Evolutionary conservation across 805 yeast species (phyloP).

Genomic region (Phaffomyces antillensis): DNA sequence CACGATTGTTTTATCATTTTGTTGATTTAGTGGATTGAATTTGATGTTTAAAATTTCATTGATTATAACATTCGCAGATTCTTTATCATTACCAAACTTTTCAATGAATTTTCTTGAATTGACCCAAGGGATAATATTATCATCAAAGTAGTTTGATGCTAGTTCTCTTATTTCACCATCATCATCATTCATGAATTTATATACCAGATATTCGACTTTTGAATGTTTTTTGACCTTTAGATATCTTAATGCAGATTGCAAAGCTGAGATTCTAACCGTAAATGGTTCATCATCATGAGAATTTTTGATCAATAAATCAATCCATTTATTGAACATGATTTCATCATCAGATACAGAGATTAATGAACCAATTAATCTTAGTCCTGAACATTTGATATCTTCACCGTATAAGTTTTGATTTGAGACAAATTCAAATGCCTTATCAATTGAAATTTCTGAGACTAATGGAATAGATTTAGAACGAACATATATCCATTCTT

Average conservation of each 20-base stretch:
- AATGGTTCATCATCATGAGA: conserved; percentile 37
- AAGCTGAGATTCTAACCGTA: conserved; percentile 38
- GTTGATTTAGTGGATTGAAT: conserved; percentile 17
- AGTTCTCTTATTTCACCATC: conserved; percentile 49
- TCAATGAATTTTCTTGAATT: conserved; percentile 23
- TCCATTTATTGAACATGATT: conserved; percentile 10
- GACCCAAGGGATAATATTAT: conserved; percentile 30
- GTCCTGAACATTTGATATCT: conserved; percentile 38
- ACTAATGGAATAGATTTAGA: conserved; percentile 27
- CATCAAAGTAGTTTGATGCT: conserved; percentile 37
- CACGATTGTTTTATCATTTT: conserved; percentile 32
- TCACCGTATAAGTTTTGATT: conserved; percentile 32
- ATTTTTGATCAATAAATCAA: conserved; percentile 8
- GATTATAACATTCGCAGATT: conserved; percentile 9
- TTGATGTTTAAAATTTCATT: conserved; percentile 9
- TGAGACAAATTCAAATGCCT: conserved; percentile 25
- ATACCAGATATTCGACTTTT: conserved; percentile 24
- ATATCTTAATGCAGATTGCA: conserved; percentile 33
- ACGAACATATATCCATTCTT: conserved; percentile 38
- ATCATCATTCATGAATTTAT: conserved; percentile 51
- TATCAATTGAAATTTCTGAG: conserved; percentile 16
- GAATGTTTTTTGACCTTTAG: conserved; percentile 9
- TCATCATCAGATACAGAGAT: conserved; percentile 26
- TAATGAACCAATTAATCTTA: conserved; percentile 46
- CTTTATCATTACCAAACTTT: conserved; percentile 5